Evolutionary conservation across 768 basidiomycete species (phyloP), one percentile per base, ranked within the genome.

Genomic region (Panellus pusillus): DNA sequence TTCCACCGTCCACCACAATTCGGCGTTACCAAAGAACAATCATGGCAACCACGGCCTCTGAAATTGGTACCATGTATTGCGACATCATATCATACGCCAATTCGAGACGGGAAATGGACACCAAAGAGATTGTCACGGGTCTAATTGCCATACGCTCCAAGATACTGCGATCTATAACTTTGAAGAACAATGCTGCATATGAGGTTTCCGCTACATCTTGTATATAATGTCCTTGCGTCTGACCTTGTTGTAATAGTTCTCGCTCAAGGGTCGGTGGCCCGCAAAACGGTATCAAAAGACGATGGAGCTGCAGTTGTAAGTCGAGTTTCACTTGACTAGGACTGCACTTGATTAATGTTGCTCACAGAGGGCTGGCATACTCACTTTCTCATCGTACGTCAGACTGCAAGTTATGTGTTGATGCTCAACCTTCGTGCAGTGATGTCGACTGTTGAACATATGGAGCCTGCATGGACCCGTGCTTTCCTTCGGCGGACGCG

Each of bases 231-330:
- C 9, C 44, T 6, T 24, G 8, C 42, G 14, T 43, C 6, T 29
- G 4, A 32, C n/a, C n/a, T 32, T 29, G 14, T 6, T 53, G 50
- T 14, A 31, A 4, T 62, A 93, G 85, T 83, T 91, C 65, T 91
- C 90, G 0, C 68, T 93, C 19, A 70, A 82, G 47, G 92, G 91
- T 1, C 72, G 77, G 58, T 93, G 90, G 92, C 92, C 92, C 1
- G 79, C 81, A n/a, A 72, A 87, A 51, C 72, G 92, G 54, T 93
- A 93, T 65, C 81, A 86, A 35, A 81, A 72, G 32, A 79, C 90
- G 29, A 68, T 85, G 57, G 81, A 89, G 19, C 63, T 89, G 7
- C 89, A 90, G 60, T 63, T 85, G 89, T 89, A 59, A 46, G 81
- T 65, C 5, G 20, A 7, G 20, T 28, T 15, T 11, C 11, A 18